phyloP scores from a whole-genome alignment of 2,329 filamentous ascomycete genomes.

The Diplodia mutila region DNA sequence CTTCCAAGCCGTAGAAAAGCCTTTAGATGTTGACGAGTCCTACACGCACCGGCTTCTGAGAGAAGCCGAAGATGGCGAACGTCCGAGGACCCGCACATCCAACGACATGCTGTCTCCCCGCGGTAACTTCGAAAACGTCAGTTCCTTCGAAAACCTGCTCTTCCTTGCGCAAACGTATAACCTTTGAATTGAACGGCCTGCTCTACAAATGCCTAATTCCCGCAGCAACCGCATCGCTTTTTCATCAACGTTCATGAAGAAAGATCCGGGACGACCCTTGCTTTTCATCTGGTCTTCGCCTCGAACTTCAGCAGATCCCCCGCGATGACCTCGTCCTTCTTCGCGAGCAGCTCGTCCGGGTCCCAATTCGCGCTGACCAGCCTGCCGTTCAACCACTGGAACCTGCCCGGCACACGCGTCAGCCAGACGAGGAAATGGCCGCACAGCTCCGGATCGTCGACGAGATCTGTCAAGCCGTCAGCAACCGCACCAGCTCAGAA shows the following conservation, averaged over 20 bases:
- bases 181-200: neutral
- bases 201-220: too few species aligned
- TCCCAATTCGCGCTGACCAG: slow-evolving; percentile 31
- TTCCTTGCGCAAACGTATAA: slow-evolving; percentile 2
- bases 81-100: neutral
- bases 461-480: slow-evolving; percentile 45
- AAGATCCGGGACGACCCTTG: too few species aligned
- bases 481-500: neutral
- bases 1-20: neutral
- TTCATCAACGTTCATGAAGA: too few species aligned
- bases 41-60: neutral
- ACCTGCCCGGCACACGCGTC: neutral
- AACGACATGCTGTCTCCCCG: neutral
- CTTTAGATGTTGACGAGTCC: neutral
- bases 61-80: neutral
- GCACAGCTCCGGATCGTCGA: slow-evolving; percentile 21
- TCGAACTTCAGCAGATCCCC: slow-evolving; percentile 32
- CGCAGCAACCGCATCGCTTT: too few species aligned
- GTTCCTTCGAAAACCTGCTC: slow-evolving; percentile 8
- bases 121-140: neutral
- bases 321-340: slow-evolving; percentile 32
- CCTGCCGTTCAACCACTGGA: slow-evolving; percentile 18
- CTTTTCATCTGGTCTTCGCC: neutral
- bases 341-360: slow-evolving; percentile 31
- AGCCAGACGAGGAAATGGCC: slow-evolving; percentile 23